phyloP scores from a whole-genome alignment of 2,329 filamentous ascomycete species.

The Capronia epimyces region DNA sequence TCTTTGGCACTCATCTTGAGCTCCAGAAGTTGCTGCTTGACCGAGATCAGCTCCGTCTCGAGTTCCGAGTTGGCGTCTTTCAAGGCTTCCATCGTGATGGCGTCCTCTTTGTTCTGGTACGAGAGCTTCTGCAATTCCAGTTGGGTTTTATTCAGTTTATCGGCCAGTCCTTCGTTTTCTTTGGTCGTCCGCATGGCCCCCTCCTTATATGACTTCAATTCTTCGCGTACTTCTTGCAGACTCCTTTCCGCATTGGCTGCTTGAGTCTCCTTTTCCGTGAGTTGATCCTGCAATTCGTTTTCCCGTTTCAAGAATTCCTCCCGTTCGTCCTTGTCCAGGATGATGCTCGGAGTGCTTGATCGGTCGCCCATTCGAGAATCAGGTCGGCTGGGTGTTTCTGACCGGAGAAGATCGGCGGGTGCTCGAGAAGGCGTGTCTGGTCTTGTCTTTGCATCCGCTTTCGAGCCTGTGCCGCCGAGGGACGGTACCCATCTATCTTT shows the following conservation, averaged over 20 bases:
- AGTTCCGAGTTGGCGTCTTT: constrained; percentile 95
- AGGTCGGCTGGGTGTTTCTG: constrained; percentile 51
- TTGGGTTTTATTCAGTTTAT: constrained; percentile 84
- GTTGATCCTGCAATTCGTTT: constrained; percentile 94
- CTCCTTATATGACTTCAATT: constrained; percentile 78
- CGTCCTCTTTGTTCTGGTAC: constrained; percentile 93
- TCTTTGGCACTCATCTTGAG: constrained; percentile 96
- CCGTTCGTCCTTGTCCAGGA: constrained; percentile 90
- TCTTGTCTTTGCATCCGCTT: constrained; percentile 43
- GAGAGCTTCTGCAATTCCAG: constrained; percentile 95
- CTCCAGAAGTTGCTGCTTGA: constrained; percentile 88
- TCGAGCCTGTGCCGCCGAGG: constrained; percentile 40
- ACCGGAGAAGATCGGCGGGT: constrained; percentile 46
- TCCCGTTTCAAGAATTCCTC: constrained; percentile 93
- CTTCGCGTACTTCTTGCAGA: constrained; percentile 76
- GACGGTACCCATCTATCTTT: constrained; percentile 80
- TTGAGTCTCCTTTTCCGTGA: constrained; percentile 84
- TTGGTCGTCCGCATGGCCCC: constrained; percentile 76
- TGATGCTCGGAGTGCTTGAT: constrained; percentile 77
- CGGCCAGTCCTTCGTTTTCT: constrained; percentile 80
- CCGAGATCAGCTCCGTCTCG: constrained; percentile 83
- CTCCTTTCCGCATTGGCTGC: constrained; percentile 74
- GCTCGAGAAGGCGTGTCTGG: constrained; percentile 56
- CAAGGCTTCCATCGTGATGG: constrained; percentile 94
- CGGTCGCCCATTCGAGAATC: constrained; percentile 70